These are phyloP conservation scores for Solanum hybrid DNA, from an alignment of 305 asterid species.

Conservation along the genomic window DNA sequence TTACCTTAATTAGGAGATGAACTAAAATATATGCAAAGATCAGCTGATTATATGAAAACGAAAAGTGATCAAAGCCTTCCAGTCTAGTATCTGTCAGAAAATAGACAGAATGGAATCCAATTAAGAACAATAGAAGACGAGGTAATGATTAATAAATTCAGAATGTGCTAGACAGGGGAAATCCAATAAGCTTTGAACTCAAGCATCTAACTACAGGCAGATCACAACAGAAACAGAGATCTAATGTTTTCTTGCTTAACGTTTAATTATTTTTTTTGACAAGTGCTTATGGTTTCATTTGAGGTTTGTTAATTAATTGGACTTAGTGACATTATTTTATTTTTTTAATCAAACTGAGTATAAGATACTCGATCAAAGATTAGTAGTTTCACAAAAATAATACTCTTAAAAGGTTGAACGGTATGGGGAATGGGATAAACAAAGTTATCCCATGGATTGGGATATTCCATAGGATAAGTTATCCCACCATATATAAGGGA, in stretches of 20 bases:
- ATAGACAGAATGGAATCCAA: not conserved
- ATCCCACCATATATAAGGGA: not conserved
- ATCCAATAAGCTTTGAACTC: not conserved
- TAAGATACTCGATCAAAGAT: not conserved
- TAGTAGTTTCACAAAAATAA: not conserved
- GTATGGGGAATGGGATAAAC: not conserved
- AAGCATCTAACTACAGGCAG: not conserved
- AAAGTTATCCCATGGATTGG: not conserved
- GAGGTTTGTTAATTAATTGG: not conserved
- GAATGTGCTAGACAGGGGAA: not conserved
- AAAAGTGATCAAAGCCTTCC: not conserved
- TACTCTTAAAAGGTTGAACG: not conserved
- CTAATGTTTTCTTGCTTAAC: not conserved
- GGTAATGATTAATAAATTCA: not conserved
- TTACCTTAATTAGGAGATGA: constrained; percentile 2
- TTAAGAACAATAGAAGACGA: not conserved
- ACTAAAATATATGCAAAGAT: not conserved
- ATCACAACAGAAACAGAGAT: not conserved
- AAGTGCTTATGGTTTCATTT: not conserved
- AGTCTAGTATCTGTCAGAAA: not conserved
- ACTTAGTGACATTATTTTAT: not conserved
- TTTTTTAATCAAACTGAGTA: not conserved
- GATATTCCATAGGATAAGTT: not conserved
- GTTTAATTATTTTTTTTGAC: not conserved
- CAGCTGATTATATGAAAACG: not conserved